Conservation (phyloP, 2,329 filamentous ascomycete species). For the Bipolaris zeicola region DNA sequence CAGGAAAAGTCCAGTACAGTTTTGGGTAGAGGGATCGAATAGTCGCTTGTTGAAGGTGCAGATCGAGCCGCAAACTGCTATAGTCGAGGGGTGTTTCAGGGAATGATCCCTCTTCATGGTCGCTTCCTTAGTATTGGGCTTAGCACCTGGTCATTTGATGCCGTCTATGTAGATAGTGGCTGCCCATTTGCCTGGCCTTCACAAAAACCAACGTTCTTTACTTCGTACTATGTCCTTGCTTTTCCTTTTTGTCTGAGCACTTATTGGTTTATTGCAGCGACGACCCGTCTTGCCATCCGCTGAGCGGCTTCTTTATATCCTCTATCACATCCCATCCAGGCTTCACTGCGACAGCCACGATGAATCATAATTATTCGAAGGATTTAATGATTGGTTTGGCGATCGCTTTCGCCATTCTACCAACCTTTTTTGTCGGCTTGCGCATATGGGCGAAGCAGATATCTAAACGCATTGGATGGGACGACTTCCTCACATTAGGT, state of each 20-base stretch:
- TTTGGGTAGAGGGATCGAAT: not conserved
- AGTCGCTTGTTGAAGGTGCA: not conserved
- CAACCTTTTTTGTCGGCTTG: conserved; percentile 23
- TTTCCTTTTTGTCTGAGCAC: not conserved
- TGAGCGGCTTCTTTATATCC: not conserved
- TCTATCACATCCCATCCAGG: not conserved
- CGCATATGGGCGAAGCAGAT: conserved; percentile 31
- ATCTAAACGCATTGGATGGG: conserved; percentile 26
- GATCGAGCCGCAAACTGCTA: not conserved
- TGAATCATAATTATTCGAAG: conserved; percentile 32
- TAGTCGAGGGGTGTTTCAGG: not conserved
- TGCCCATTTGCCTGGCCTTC: not conserved
- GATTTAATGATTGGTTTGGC: conserved; percentile 26
- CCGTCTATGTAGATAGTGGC: not conserved
- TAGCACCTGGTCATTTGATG: not conserved
- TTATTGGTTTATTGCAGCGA: not conserved
- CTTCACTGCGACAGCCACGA: conserved; percentile 6
- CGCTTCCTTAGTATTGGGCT: not conserved
- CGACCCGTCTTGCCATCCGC: not conserved
- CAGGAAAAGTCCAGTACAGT: not conserved
- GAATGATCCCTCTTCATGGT: not conserved
- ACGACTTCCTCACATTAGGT: conserved; percentile 30
- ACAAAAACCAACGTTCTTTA: not conserved
- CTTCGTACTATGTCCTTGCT: not conserved
- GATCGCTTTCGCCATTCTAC: conserved; percentile 27